Conservation (phyloP, 2,329 filamentous ascomycete species). For the Diaporthe ampelina region DNA sequence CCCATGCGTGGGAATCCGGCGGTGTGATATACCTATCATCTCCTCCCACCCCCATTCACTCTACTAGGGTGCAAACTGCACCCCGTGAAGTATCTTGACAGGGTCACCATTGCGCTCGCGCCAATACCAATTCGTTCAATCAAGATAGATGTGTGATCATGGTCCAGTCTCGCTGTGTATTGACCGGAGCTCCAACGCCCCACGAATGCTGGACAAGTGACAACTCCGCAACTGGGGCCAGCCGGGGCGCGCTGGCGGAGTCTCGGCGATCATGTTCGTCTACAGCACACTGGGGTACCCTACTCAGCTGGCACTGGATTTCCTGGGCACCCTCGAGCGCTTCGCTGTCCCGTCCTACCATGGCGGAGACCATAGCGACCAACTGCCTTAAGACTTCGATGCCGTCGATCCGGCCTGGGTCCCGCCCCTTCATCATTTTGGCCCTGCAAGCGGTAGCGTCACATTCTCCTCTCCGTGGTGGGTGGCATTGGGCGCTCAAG, state of each 20-base stretch:
- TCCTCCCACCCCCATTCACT: background rate
- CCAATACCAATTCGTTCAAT: background rate
- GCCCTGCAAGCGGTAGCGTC: slow-evolving; percentile 2
- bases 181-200: background rate
- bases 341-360: background rate
- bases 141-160: background rate
- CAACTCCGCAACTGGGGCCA: background rate
- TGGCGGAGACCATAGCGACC: background rate
- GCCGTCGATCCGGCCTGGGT: background rate
- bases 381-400: background rate
- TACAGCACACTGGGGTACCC: background rate
- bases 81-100: background rate
- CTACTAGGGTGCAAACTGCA: background rate
- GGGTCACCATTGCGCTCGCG: background rate
- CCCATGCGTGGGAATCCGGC: background rate
- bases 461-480: background rate
- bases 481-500: slow-evolving; percentile 17
- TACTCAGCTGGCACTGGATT: background rate
- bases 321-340: background rate
- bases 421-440: background rate
- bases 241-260: slow-evolving; percentile 1
- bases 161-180: background rate
- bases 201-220: background rate
- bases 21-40: slow-evolving; percentile 16
- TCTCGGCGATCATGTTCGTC: background rate